These are phyloP conservation scores for Neonectria neomacrospora DNA, from an alignment of 2,329 filamentous ascomycete species.

Conservation along the genomic window DNA sequence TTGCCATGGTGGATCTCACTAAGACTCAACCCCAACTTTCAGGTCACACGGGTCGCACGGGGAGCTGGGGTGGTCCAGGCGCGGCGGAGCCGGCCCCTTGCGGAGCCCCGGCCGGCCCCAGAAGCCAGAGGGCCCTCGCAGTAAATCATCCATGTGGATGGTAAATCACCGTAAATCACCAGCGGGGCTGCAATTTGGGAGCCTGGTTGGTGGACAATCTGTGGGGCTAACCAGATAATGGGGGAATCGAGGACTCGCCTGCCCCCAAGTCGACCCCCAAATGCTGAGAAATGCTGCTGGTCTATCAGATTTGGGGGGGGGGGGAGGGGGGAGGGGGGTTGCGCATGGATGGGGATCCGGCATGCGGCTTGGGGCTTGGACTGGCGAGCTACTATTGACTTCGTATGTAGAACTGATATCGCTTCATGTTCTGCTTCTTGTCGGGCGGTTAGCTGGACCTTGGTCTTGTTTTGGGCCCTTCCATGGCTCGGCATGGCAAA, in stretches of 20 bases:
- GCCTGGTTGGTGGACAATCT: conserved; percentile 41
- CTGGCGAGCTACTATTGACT: neutral
- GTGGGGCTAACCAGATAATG: conserved; percentile 27
- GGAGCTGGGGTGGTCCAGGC: conserved; percentile 20
- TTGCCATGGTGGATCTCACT: conserved; percentile 31
- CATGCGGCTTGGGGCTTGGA: neutral
- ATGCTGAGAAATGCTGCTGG: conserved; percentile 14
- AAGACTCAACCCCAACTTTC: conserved; percentile 41
- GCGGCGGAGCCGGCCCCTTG: conserved; percentile 20
- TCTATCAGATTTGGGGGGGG: conserved; percentile 40
- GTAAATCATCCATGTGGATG: neutral
- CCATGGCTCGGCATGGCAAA: conserved; percentile 6
- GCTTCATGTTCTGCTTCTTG: neutral
- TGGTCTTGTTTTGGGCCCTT: neutral
- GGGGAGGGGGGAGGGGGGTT: too few species aligned
- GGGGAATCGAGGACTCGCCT: conserved; percentile 11
- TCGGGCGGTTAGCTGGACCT: neutral
- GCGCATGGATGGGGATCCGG: conserved; percentile 1
- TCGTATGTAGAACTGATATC: neutral
- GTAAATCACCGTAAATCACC: neutral
- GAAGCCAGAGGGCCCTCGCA: conserved; percentile 5
- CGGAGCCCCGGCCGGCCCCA: conserved; percentile 41
- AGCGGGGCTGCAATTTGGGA: conserved; percentile 12
- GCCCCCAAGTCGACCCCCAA: conserved; percentile 42
- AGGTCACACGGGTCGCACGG: conserved; percentile 45